Percentiles rank a stretch among this genome's conserved stretches.
Evolutionary conservation across 352 stramenopile species (phyloP).

Genomic region (Globisporangium takayamanum): DNA sequence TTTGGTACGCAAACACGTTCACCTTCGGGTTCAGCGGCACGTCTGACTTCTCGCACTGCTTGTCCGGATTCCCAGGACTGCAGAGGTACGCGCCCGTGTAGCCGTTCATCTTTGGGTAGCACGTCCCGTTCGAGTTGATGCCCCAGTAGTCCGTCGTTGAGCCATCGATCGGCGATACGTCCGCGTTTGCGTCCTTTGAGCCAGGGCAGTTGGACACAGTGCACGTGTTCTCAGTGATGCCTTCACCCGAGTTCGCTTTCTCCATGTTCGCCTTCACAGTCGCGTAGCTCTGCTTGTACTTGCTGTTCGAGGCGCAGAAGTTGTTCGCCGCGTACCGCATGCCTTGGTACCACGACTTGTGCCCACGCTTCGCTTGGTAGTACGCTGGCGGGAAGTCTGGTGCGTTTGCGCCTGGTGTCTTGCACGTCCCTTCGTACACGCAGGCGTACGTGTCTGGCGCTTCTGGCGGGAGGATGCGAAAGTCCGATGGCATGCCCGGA

Average conservation of each 20-base stretch:
- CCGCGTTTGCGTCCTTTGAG: constrained; percentile 46
- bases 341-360: constrained; percentile 72
- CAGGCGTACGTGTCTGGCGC: constrained; percentile 17
- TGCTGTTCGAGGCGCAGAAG: constrained; percentile 26
- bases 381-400: constrained; percentile 29
- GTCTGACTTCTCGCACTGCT: constrained; percentile 16
- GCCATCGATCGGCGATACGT: constrained; percentile 34
- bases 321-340: constrained; percentile 55
- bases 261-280: constrained; percentile 30
- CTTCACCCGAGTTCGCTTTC: no score
- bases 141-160: constrained; percentile 32
- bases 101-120: constrained; percentile 46
- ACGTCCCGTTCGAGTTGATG: constrained; percentile 59
- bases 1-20: constrained; percentile 68
- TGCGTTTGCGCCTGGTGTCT: constrained; percentile 35
- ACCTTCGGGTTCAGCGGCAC: constrained; percentile 19
- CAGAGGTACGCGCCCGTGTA: constrained; percentile 59
- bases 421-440: constrained; percentile 35
- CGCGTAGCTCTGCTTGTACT: constrained; percentile 26
- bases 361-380: constrained; percentile 36
- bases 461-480: constrained; percentile 23
- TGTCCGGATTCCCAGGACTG: constrained; percentile 36
- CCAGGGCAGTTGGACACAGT: constrained; percentile 22
- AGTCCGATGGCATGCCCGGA: constrained; percentile 56
- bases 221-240: constrained; percentile 47